Conservation (phyloP, 2,329 filamentous ascomycete species). For the Arthrobotrys sinensis region DNA sequence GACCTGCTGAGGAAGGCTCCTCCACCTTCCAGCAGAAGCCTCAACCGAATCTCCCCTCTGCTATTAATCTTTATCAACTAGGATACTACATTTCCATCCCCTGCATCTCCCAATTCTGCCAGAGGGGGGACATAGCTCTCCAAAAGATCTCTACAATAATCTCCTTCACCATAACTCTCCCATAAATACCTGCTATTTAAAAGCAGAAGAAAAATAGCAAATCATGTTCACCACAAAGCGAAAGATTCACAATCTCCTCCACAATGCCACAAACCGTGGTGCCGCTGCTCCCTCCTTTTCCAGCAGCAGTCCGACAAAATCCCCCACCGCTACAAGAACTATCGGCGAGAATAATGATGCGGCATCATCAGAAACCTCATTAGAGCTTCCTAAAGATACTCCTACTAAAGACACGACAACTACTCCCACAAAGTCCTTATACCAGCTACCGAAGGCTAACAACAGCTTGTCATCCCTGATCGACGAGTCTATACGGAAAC, state of each 20-base stretch:
- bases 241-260: conserved; percentile 61
- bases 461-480: conserved; percentile 51
- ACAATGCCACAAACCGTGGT: conserved; percentile 57
- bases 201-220: not conserved
- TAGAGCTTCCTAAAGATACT: conserved; percentile 28
- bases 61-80: not conserved
- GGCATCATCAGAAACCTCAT: conserved; percentile 28
- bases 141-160: conserved; percentile 27
- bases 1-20: conserved; percentile 12
- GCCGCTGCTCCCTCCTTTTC: conserved; percentile 22
- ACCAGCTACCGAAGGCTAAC: conserved; percentile 47
- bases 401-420: not conserved
- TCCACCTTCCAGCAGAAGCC: conserved; percentile 25
- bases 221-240: conserved; percentile 59
- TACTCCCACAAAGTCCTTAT: conserved; percentile 40
- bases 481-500: conserved; percentile 58
- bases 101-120: not conserved
- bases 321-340: conserved; percentile 25
- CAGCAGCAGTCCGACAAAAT: conserved; percentile 1
- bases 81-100: not conserved
- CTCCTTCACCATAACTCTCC: conserved; percentile 17
- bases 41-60: not conserved
- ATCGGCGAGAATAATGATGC: conserved; percentile 11
- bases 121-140: not conserved
- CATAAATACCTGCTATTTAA: conserved; percentile 23